phyloP scores from a whole-genome alignment of 805 yeast species.

The Debaryomyces tyrocola region DNA sequence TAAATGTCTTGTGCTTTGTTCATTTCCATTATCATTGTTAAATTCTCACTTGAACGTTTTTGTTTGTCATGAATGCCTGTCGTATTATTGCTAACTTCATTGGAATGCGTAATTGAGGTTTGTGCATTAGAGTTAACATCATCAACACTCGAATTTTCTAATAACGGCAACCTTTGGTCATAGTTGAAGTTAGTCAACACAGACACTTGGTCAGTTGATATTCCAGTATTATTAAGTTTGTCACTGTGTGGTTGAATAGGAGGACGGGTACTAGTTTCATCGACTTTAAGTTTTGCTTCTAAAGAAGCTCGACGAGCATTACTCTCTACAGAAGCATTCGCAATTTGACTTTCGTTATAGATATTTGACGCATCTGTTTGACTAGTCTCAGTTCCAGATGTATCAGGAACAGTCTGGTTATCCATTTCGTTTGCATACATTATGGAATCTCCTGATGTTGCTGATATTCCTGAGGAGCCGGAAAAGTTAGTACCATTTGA shows the following conservation, averaged over 20 bases:
- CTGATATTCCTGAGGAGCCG: conserved; percentile 3
- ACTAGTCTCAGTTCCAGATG: background rate
- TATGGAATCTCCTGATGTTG: background rate
- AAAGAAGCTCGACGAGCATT: no score
- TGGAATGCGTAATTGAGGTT: background rate
- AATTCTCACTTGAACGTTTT: conserved; percentile 23
- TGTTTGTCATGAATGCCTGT: background rate
- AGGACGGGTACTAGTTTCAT: no score
- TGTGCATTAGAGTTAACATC: conserved; percentile 1
- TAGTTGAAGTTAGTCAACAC: conserved; percentile 14
- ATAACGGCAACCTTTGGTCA: conserved; percentile 26
- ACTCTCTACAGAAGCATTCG: no score
- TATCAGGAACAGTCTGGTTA: background rate
- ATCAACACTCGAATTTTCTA: conserved; percentile 21
- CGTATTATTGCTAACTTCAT: background rate
- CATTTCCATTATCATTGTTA: conserved; percentile 19
- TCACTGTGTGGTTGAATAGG: background rate
- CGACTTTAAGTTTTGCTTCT: no score
- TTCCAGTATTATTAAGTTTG: background rate
- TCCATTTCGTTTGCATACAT: background rate
- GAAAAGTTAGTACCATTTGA: conserved; percentile 5
- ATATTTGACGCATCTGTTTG: background rate
- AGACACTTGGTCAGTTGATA: conserved; percentile 10
- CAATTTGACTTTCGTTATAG: no score
- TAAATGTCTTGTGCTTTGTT: conserved; percentile 18